phyloP scores from a whole-genome alignment of 495 filamentous ascomycete genomes.

The Friedmanniomyces simplex region DNA sequence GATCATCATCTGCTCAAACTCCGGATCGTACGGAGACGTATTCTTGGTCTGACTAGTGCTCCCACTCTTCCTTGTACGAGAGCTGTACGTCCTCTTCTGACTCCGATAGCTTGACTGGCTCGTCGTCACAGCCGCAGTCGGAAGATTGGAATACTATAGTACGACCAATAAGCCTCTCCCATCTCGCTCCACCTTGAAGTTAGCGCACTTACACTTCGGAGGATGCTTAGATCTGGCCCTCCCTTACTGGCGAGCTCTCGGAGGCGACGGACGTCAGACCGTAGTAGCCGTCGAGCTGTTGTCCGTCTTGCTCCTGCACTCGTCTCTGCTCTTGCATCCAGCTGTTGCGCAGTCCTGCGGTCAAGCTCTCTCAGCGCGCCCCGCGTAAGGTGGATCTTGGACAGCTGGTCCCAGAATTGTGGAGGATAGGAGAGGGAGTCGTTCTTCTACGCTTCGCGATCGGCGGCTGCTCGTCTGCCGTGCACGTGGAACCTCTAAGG shows the following conservation, averaged over 20 bases:
- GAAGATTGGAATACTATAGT: not conserved
- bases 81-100: too few relatives aligned
- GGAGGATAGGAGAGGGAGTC: not conserved
- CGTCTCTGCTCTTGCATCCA: not conserved
- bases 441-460: not conserved
- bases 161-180: too few relatives aligned
- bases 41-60: too few relatives aligned
- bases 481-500: not conserved
- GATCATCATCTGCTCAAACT: too few relatives aligned
- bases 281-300: not conserved
- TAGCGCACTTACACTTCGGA: not conserved
- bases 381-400: not conserved
- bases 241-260: not conserved
- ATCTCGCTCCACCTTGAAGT: too few relatives aligned
- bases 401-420: not conserved
- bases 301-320: not conserved
- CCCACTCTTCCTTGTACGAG: too few relatives aligned
- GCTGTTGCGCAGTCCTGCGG: not conserved
- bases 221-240: conserved; percentile 1
- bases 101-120: too few relatives aligned
- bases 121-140: conserved; percentile 14
- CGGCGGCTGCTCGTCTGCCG: not conserved
- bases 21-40: too few relatives aligned
- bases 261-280: not conserved
- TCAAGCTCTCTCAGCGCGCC: too few relatives aligned